Percentiles rank a stretch among this genome's conserved stretches.
These are phyloP conservation scores for Arthrobotrys musiformis DNA, from an alignment of 2,329 filamentous ascomycete genomes.

Conservation along the genomic window DNA sequence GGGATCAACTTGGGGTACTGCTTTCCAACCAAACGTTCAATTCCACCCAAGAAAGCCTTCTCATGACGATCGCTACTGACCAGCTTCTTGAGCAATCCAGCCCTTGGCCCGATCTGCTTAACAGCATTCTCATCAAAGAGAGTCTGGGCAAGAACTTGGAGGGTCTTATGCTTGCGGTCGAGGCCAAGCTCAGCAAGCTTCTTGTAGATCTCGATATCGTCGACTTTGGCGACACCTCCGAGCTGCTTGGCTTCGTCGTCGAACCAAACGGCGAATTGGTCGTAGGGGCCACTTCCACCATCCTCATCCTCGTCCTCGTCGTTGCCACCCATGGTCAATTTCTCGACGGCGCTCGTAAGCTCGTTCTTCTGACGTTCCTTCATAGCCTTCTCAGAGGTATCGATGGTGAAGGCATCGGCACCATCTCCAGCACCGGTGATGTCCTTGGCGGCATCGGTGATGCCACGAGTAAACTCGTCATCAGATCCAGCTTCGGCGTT, in stretches of 20 bases:
- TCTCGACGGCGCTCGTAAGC: slow-evolving; percentile 93
- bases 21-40: slow-evolving; percentile 88
- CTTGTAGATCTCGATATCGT: slow-evolving; percentile 90
- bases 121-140: slow-evolving; percentile 91
- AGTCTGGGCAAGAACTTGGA: slow-evolving; percentile 90
- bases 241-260: slow-evolving; percentile 67
- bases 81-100: slow-evolving; percentile 82
- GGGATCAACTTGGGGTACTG: slow-evolving; percentile 81
- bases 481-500: slow-evolving; percentile 79
- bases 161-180: slow-evolving; percentile 90
- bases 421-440: slow-evolving; percentile 70
- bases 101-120: slow-evolving; percentile 81
- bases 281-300: slow-evolving; percentile 83
- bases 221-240: slow-evolving; percentile 78
- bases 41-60: slow-evolving; percentile 93
- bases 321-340: slow-evolving; percentile 80
- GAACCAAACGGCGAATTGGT: slow-evolving; percentile 93
- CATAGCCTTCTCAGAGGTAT: slow-evolving; percentile 94
- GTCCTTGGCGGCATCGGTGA: slow-evolving; percentile 76
- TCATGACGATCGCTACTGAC: slow-evolving; percentile 81
- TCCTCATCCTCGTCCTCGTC: slow-evolving; percentile 80
- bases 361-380: slow-evolving; percentile 86
- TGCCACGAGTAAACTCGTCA: slow-evolving; percentile 87
- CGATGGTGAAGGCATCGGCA: slow-evolving; percentile 94
- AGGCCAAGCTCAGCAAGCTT: slow-evolving; percentile 98